A percentile compares a stretch with the other conserved stretches of the same genome.
phyloP scores from a whole-genome alignment of 169 alveolate genomes.

The Ichthyophthirius multifiliis region DNA sequence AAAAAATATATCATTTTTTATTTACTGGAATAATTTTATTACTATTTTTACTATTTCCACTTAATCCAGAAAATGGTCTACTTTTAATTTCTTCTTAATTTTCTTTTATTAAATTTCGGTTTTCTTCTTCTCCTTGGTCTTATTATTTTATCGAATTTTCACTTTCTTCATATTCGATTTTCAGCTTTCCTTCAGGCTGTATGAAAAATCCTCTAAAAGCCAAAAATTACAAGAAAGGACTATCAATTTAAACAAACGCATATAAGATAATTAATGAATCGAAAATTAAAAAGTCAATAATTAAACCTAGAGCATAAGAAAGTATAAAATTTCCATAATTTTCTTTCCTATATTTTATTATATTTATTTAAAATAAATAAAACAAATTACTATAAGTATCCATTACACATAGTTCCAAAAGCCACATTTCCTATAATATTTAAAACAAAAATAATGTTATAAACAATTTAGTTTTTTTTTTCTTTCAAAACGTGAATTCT shows the following conservation, averaged over 20 bases:
- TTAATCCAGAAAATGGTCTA: not conserved
- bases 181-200: not conserved
- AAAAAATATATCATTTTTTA: too few relatives aligned
- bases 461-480: not conserved
- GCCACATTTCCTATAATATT: not conserved
- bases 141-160: not conserved
- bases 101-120: not conserved
- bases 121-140: not conserved
- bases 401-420: not conserved
- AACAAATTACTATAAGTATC: not conserved
- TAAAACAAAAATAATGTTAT: not conserved
- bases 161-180: not conserved
- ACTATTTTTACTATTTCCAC: not conserved
- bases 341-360: not conserved
- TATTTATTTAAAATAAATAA: not conserved
- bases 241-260: not conserved
- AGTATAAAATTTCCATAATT: constrained; percentile 3
- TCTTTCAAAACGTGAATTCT: not conserved
- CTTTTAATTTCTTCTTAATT: not conserved
- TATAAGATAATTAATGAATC: not conserved
- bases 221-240: not conserved
- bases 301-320: not conserved
- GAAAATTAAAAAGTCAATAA: not conserved
- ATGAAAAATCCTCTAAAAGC: constrained; percentile 1
- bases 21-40: not conserved